phyloP scores from a whole-genome alignment of 1,284 basidiomycete genomes.

The Tetrapyrgos nigripes region DNA sequence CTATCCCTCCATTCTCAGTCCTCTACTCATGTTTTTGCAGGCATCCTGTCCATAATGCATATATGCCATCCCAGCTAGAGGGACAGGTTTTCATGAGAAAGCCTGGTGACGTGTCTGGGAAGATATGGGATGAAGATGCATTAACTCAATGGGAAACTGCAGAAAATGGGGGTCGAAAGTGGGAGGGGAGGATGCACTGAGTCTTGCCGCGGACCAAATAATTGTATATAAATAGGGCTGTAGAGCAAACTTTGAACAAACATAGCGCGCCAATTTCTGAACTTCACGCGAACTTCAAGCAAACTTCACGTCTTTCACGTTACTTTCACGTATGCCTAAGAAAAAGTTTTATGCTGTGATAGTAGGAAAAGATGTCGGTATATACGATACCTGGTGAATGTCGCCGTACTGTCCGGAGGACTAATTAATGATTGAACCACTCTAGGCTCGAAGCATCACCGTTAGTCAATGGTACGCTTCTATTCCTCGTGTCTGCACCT shows the following conservation, averaged over 20 bases:
- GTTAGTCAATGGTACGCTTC: constrained; percentile 45
- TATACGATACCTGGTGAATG: constrained; percentile 54
- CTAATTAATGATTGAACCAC: constrained; percentile 4
- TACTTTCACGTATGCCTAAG: too few species aligned
- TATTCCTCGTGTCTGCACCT: constrained; percentile 28
- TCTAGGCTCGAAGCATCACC: constrained; percentile 51
- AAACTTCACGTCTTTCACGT: too few species aligned
- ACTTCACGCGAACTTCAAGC: too few species aligned
- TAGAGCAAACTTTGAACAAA: too few species aligned
- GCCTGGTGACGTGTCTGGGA: constrained; percentile 58
- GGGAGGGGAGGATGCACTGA: constrained; percentile 61
- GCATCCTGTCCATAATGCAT: constrained; percentile 78
- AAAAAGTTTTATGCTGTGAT: constrained; percentile 53
- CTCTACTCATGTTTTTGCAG: constrained; percentile 34
- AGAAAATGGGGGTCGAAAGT: constrained; percentile 65
- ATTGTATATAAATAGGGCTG: too few species aligned
- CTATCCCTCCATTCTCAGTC: constrained; percentile 1
- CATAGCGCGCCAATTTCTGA: too few species aligned
- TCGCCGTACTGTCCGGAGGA: constrained; percentile 2
- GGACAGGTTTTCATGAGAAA: constrained; percentile 57
- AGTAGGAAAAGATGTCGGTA: constrained; percentile 49
- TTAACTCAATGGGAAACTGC: constrained; percentile 76
- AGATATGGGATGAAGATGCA: constrained; percentile 77
- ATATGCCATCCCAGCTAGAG: constrained; percentile 54
- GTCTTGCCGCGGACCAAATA: too few species aligned